Conservation (phyloP, 148 eudicot species). For the Persicaria tinctoria region DNA sequence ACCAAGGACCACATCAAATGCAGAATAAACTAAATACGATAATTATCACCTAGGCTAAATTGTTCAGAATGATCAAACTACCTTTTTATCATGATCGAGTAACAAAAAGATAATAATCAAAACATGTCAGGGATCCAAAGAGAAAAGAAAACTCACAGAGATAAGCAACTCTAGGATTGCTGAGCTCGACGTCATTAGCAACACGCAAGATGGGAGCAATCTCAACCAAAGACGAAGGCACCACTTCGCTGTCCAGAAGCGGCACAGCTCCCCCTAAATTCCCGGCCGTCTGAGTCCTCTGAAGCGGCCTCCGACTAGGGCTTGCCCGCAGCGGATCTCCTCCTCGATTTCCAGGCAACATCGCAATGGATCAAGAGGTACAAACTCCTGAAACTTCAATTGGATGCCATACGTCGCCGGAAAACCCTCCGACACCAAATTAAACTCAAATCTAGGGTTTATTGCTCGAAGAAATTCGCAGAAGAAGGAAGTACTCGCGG, state of each 20-base stretch:
- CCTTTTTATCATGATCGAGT: no score
- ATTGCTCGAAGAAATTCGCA: not conserved
- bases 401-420: not conserved
- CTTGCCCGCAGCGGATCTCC: not conserved
- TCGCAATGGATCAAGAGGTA: not conserved
- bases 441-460: not conserved
- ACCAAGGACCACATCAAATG: no score
- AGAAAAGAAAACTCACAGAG: constrained; percentile 37
- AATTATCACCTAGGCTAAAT: not conserved
- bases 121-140: not conserved
- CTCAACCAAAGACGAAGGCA: constrained; percentile 57
- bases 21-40: no score
- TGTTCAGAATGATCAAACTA: not conserved
- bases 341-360: not conserved
- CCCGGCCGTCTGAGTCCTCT: constrained; percentile 58
- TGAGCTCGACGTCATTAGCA: constrained; percentile 59
- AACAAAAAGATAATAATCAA: not conserved
- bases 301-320: constrained; percentile 25
- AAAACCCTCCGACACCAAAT: not conserved
- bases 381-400: not conserved
- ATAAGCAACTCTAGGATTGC: constrained; percentile 56
- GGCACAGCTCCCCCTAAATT: constrained; percentile 38
- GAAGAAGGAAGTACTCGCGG: not conserved
- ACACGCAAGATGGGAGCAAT: constrained; percentile 72
- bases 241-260: constrained; percentile 66